Conservation (phyloP, 2,329 filamentous ascomycete genomes). For the Xylariaceae sp. region DNA sequence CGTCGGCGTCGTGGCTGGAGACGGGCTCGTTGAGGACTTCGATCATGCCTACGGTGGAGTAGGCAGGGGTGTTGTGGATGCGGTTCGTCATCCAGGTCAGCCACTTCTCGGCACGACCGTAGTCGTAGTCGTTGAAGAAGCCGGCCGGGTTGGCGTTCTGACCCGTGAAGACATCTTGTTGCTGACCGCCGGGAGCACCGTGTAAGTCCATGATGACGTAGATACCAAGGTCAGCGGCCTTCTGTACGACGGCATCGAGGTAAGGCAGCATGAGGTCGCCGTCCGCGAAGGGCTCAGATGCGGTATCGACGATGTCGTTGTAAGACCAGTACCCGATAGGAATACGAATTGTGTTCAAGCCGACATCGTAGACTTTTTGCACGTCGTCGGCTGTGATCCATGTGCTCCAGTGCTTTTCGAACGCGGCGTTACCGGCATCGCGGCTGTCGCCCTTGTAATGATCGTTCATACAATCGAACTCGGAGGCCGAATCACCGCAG, state of each 20-base stretch:
- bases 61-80: conserved; percentile 45
- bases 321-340: conserved; percentile 25
- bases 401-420: conserved; percentile 19
- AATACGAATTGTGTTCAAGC: conserved; percentile 23
- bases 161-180: conserved; percentile 23
- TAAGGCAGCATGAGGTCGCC: conserved; percentile 29
- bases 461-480: conserved; percentile 22
- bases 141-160: conserved; percentile 34
- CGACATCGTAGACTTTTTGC: conserved; percentile 22
- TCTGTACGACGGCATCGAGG: conserved; percentile 30
- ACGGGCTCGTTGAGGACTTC: conserved; percentile 57
- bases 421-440: conserved; percentile 17
- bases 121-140: conserved; percentile 56
- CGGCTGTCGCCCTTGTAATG: conserved; percentile 19
- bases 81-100: conserved; percentile 52
- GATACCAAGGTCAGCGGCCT: conserved; percentile 31
- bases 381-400: conserved; percentile 21
- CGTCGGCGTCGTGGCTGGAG: conserved; percentile 30
- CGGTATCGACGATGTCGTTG: conserved; percentile 19
- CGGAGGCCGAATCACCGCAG: conserved; percentile 15
- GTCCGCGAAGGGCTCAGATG: conserved; percentile 24
- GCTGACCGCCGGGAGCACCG: conserved; percentile 22
- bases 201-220: conserved; percentile 30
- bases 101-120: conserved; percentile 51
- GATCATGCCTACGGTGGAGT: conserved; percentile 55